Evolutionary conservation across 306 rosid species (phyloP).

Genomic region (Medicago arabica): DNA sequence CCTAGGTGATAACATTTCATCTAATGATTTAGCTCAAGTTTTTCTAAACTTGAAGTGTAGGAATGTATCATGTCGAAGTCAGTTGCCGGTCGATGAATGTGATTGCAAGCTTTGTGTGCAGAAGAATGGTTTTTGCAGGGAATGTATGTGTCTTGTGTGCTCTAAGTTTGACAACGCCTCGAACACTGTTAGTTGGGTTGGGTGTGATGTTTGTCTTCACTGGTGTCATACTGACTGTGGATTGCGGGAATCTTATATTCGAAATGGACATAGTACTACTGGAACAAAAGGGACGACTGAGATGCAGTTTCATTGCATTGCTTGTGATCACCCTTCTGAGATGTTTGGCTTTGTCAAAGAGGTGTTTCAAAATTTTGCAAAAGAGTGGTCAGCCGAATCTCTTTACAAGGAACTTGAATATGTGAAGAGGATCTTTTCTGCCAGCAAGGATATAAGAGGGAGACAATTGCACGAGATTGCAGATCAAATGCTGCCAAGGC

Average conservation of each 20-base stretch:
- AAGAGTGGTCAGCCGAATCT: conserved; percentile 84
- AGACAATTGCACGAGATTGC: conserved; percentile 77
- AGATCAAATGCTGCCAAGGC: conserved; percentile 68
- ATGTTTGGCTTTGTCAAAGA: conserved; percentile 99
- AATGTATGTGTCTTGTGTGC: conserved; percentile 96
- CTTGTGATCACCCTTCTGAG: conserved; percentile 98
- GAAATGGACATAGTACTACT: conserved; percentile 78
- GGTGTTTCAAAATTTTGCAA: conserved; percentile 88
- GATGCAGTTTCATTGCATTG: conserved; percentile 98
- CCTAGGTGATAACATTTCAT: conserved; percentile 53
- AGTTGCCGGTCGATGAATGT: conserved; percentile 93
- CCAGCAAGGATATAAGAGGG: conserved; percentile 92
- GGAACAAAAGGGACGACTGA: conserved; percentile 76
- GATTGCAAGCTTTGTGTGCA: conserved; percentile 92
- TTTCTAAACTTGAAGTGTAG: conserved; percentile 78
- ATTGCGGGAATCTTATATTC: conserved; percentile 79
- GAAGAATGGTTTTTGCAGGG: conserved; percentile 93
- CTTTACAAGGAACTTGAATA: conserved; percentile 86
- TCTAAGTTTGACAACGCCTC: conserved; percentile 93
- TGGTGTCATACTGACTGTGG: conserved; percentile 98
- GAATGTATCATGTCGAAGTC: conserved; percentile 72
- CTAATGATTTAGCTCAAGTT: conserved; percentile 80
- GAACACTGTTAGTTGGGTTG: conserved; percentile 95
- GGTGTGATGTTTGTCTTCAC: conserved; percentile 97
- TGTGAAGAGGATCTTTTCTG: conserved; percentile 84